These are phyloP conservation scores for Cystobasidiaceae sp. DNA, from an alignment of 1,284 basidiomycete species.

Conservation along the genomic window DNA sequence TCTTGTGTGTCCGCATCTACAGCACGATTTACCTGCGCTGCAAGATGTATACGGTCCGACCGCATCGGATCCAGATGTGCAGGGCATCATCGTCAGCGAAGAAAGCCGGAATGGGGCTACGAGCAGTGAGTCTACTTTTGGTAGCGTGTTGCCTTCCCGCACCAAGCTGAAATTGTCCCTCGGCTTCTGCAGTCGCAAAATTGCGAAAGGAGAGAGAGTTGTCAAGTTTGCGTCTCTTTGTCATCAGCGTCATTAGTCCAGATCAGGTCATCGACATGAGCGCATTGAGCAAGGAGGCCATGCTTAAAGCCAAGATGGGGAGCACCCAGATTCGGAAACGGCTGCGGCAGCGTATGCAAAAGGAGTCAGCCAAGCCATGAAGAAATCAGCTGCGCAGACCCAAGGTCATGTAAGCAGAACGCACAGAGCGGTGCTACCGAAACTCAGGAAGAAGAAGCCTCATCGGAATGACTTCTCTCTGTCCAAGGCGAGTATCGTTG, in stretches of 20 bases:
- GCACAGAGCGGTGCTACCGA: not conserved
- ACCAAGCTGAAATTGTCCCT: no score
- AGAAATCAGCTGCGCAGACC: no score
- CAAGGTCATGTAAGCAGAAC: not conserved
- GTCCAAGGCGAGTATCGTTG: no score
- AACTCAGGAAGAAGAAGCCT: no score
- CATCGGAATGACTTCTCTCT: no score
- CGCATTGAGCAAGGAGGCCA: conserved; percentile 11
- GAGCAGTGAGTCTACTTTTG: conserved; percentile 9
- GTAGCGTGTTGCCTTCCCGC: not conserved
- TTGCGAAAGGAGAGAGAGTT: conserved; percentile 57
- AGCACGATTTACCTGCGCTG: conserved; percentile 1
- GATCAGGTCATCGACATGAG: conserved; percentile 14
- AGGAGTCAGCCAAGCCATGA: not conserved
- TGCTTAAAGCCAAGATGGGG: conserved; percentile 29
- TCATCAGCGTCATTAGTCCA: conserved; percentile 80
- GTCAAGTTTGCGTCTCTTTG: conserved; percentile 61
- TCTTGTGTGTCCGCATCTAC: conserved; percentile 50
- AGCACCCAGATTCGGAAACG: conserved; percentile 29
- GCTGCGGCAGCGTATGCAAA: conserved; percentile 1
- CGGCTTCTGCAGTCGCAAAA: conserved; percentile 55
- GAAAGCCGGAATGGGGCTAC: conserved; percentile 27
- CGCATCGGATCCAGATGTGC: conserved; percentile 71
- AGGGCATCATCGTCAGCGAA: conserved; percentile 60
- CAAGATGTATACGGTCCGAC: conserved; percentile 82